Percentiles rank a stretch among this genome's conserved stretches.
These are phyloP conservation scores for Zygnema cylindricum DNA, from an alignment of 139 green algal species.

Conservation along the genomic window DNA sequence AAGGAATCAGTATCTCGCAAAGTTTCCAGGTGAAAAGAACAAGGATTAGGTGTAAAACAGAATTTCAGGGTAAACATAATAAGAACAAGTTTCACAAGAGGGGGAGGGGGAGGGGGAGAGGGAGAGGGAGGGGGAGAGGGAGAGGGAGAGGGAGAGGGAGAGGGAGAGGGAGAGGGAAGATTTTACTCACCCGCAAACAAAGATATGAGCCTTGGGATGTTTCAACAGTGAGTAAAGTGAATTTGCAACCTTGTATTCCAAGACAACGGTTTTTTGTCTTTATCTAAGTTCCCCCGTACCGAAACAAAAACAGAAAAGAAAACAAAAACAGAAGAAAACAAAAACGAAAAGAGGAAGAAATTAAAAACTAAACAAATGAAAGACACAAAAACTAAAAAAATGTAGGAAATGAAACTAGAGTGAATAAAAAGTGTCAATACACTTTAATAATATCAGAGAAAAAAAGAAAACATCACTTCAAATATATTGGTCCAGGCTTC, in stretches of 20 bases:
- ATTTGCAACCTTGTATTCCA: no score
- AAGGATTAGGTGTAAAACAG: no score
- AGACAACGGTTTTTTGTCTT: no score
- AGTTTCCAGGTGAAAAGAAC: no score
- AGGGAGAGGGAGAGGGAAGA: not conserved
- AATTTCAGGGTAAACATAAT: no score
- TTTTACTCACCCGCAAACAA: conserved; percentile 51
- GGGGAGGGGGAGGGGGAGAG: not conserved
- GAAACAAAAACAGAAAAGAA: conserved; percentile 18
- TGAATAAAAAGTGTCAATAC: not conserved
- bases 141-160: not conserved
- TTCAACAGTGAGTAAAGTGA: conserved; percentile 56
- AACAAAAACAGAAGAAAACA: conserved; percentile 42
- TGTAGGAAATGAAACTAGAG: not conserved
- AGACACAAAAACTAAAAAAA: not conserved
- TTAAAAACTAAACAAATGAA: not conserved
- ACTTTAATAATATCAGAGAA: not conserved
- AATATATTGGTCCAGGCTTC: not conserved
- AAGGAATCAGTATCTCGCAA: no score
- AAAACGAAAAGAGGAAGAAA: not conserved
- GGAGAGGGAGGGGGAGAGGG: not conserved
- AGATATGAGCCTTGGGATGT: conserved; percentile 70
- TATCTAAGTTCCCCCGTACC: no score
- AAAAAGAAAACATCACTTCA: not conserved
- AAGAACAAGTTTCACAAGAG: not conserved